These are phyloP conservation scores for Trypanosoma brucei DNA, from an alignment of 208 protist species.

Conservation along the genomic window DNA sequence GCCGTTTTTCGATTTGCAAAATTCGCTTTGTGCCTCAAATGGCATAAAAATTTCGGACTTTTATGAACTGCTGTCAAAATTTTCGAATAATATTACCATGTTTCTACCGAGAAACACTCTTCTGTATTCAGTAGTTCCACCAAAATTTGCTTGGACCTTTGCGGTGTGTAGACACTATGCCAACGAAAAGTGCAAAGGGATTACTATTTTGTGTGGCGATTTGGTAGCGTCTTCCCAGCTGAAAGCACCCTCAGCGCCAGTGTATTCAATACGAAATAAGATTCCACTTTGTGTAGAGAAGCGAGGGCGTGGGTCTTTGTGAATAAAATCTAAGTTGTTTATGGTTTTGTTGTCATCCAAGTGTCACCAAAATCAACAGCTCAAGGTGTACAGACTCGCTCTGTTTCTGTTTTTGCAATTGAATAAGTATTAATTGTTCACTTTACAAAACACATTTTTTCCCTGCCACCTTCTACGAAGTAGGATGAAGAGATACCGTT, in stretches of 20 bases:
- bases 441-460: constrained; percentile 8
- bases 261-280: constrained; percentile 17
- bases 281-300: constrained; percentile 10
- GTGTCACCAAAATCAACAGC: not conserved
- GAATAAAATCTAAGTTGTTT: too few species aligned
- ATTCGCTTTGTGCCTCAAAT: constrained; percentile 8
- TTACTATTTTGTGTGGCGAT: constrained; percentile 19
- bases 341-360: not conserved
- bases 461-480: constrained; percentile 1
- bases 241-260: constrained; percentile 4
- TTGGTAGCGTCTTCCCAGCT: constrained; percentile 13
- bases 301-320: not conserved
- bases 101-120: constrained; percentile 27
- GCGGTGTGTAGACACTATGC: constrained; percentile 20
- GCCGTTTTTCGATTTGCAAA: constrained; percentile 15
- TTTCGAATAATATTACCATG: constrained; percentile 27
- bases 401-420: too few species aligned
- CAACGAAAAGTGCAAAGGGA: constrained; percentile 25
- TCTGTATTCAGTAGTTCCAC: constrained; percentile 18
- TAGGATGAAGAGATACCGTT: constrained; percentile 9
- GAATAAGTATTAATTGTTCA: not conserved
- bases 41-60: constrained; percentile 11
- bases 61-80: constrained; percentile 15
- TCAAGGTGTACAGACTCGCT: too few species aligned
- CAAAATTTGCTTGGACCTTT: constrained; percentile 17